Percentiles rank a stretch among this genome's conserved stretches.
Conservation (phyloP, 169 alveolate species). For the Plasmodium inui region DNA sequence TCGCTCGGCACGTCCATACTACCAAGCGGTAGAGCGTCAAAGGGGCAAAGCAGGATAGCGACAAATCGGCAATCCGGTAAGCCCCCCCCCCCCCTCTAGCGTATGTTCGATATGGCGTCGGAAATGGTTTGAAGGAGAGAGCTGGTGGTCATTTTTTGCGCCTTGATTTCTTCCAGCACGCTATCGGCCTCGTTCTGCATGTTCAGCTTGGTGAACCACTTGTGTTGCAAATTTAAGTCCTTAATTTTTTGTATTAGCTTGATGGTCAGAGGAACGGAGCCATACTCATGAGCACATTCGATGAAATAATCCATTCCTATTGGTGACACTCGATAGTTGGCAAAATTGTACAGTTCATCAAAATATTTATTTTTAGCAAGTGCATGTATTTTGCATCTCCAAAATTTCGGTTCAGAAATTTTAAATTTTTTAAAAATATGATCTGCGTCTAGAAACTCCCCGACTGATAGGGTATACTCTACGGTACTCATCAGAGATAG, state of each 20-base stretch:
- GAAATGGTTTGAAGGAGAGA: slow-evolving; percentile 56
- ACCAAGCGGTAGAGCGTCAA: too few species aligned
- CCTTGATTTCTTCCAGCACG: slow-evolving; percentile 57
- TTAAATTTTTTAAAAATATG: slow-evolving; percentile 71
- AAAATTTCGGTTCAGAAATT: slow-evolving; percentile 77
- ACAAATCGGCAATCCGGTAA: background rate
- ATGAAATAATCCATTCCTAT: slow-evolving; percentile 80
- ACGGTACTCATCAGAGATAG: slow-evolving; percentile 76
- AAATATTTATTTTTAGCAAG: slow-evolving; percentile 75
- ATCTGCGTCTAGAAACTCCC: slow-evolving; percentile 78
- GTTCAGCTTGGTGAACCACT: slow-evolving; percentile 46
- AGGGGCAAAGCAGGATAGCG: too few species aligned
- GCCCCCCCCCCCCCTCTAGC: slow-evolving; percentile 15
- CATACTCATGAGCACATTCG: slow-evolving; percentile 48
- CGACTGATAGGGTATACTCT: slow-evolving; percentile 64
- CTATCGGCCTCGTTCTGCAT: slow-evolving; percentile 50
- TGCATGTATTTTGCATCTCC: slow-evolving; percentile 79
- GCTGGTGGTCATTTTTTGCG: slow-evolving; percentile 45
- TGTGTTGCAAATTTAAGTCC: slow-evolving; percentile 44
- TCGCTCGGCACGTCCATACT: background rate
- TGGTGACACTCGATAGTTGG: slow-evolving; percentile 78
- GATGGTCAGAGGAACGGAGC: slow-evolving; percentile 37
- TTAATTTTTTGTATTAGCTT: slow-evolving; percentile 67
- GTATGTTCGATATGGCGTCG: slow-evolving; percentile 70
- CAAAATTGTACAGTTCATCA: slow-evolving; percentile 78